These are phyloP conservation scores for Fusarium sp. DNA, from an alignment of 2,329 filamentous ascomycete genomes.

Conservation along the genomic window DNA sequence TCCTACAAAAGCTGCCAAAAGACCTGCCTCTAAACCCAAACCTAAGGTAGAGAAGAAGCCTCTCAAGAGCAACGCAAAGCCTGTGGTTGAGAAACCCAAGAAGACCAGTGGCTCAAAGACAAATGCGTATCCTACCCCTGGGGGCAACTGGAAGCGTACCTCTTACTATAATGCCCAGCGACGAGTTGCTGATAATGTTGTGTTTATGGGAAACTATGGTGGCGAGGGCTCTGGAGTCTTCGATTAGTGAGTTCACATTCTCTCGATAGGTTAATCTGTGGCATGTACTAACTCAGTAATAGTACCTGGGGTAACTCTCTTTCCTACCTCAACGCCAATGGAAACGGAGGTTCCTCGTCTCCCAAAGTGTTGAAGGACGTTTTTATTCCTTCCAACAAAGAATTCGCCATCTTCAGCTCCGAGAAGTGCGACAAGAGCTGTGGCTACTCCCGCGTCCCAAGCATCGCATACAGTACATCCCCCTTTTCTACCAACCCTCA, in stretches of 20 bases:
- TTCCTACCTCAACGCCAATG: constrained; percentile 60
- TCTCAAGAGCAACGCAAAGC: constrained; percentile 19
- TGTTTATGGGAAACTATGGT: constrained; percentile 64
- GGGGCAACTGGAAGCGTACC: constrained; percentile 57
- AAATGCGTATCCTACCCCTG: constrained; percentile 29
- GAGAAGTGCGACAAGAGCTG: constrained; percentile 58
- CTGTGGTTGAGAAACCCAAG: constrained; percentile 26
- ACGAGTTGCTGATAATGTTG: constrained; percentile 57
- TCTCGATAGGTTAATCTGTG: not conserved
- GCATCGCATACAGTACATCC: constrained; percentile 60
- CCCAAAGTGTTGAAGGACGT: constrained; percentile 57
- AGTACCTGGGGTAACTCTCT: constrained; percentile 61
- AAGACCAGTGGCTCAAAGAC: constrained; percentile 16
- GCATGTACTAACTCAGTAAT: constrained; percentile 18
- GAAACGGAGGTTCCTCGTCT: constrained; percentile 53
- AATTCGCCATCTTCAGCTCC: constrained; percentile 62
- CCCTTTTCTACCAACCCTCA: not conserved
- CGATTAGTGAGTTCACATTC: constrained; percentile 55
- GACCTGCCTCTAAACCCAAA: constrained; percentile 6
- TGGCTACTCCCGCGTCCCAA: constrained; percentile 58
- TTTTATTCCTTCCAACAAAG: constrained; percentile 58
- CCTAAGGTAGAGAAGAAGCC: constrained; percentile 3
- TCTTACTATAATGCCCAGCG: constrained; percentile 60
- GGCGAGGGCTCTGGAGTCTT: constrained; percentile 58
- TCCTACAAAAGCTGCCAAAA: constrained; percentile 3